Evolutionary conservation across 805 yeast genomes (phyloP).

Genomic region (Blastobotrys robertii): DNA sequence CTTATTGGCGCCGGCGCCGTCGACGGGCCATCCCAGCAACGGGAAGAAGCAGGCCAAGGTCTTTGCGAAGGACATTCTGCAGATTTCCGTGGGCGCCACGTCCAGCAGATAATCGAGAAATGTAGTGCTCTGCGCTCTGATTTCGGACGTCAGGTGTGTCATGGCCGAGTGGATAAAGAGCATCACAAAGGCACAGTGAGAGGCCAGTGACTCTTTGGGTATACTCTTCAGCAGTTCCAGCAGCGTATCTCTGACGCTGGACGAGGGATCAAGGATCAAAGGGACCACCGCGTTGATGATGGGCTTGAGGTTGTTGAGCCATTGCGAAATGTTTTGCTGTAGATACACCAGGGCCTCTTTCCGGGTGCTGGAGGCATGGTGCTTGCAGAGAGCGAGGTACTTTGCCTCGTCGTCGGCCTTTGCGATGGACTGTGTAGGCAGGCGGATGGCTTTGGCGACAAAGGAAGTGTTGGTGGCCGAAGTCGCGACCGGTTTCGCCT

Average conservation of each 20-base stretch:
- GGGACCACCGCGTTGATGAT: slow-evolving; percentile 51
- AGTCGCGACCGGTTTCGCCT: slow-evolving; percentile 56
- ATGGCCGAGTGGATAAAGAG: slow-evolving; percentile 80
- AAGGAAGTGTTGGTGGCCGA: slow-evolving; percentile 84
- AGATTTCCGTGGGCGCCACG: slow-evolving; percentile 44
- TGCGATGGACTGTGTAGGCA: slow-evolving; percentile 36
- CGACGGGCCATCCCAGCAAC: slow-evolving; percentile 61
- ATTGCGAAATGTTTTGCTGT: slow-evolving; percentile 31
- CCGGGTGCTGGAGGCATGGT: slow-evolving; percentile 60
- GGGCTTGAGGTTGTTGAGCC: slow-evolving; percentile 40
- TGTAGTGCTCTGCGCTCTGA: slow-evolving; percentile 65
- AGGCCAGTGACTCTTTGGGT: slow-evolving; percentile 26
- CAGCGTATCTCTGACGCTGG: slow-evolving; percentile 51
- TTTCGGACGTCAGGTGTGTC: slow-evolving; percentile 78
- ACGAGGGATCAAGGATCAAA: slow-evolving; percentile 55
- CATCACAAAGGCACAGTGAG: slow-evolving; percentile 30
- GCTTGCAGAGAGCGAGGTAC: slow-evolving; percentile 60
- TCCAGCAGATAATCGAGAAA: slow-evolving; percentile 53
- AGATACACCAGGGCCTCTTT: slow-evolving; percentile 57
- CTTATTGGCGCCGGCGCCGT: slow-evolving; percentile 16
- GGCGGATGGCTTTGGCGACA: slow-evolving; percentile 49
- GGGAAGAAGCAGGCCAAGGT: slow-evolving; percentile 58
- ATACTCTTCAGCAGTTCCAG: slow-evolving; percentile 32
- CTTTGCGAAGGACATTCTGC: slow-evolving; percentile 58
- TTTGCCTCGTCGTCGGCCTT: slow-evolving; percentile 32